Base-by-base conservation (phyloP, 176 grass and related monocot species). In the Aegilops umbellulata region DNA sequence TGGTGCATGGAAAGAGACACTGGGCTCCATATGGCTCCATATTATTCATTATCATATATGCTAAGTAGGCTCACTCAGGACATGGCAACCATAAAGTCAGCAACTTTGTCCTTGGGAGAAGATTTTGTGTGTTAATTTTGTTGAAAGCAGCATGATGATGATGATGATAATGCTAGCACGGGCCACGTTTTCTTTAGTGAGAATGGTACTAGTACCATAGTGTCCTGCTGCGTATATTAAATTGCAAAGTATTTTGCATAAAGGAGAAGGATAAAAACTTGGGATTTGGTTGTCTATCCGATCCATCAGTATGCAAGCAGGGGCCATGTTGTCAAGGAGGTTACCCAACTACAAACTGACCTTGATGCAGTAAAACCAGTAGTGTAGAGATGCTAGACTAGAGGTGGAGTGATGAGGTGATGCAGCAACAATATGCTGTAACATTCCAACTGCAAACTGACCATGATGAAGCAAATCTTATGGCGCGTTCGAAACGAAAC, bases 1-100 rank as follows among this genome's bases (percentile, higher is more conserved):
- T 82, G 89, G 76, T 91, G 81, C 89, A 84, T 87, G 85, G 89
- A 87, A 84, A 91, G 76, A 29, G 80, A 84, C 76, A 16, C 47
- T 22, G 46, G 85, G 76, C 70, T 80, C 67, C 61, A 76, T 38
- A 17, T 27, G n/a, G n/a, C n/a, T n/a, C n/a, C n/a, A n/a, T 41
- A 44, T 27, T 31, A 15, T 13, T 12, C 34, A 10, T 4, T 35
- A 79, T 86, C 25, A 60, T 80, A 67, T 58, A 22, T 75, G 81
- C 89, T 80, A 69, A 87, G 29, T 80, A 44, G 63, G 85, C 69
- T 87, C 47, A 23, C 77, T 74, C 47, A 51, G 46, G 46, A 47
- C 5, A 16, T 68, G 74, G 73, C 89, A 69, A 80, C 76, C 46
- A 80, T 60, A 61, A 84, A 80, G 76, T 74, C 68, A 75, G 74